A percentile compares a stretch with the other conserved stretches of the same genome.
phyloP scores from a whole-genome alignment of 1,284 basidiomycete genomes.

The Tylopilus sp. region DNA sequence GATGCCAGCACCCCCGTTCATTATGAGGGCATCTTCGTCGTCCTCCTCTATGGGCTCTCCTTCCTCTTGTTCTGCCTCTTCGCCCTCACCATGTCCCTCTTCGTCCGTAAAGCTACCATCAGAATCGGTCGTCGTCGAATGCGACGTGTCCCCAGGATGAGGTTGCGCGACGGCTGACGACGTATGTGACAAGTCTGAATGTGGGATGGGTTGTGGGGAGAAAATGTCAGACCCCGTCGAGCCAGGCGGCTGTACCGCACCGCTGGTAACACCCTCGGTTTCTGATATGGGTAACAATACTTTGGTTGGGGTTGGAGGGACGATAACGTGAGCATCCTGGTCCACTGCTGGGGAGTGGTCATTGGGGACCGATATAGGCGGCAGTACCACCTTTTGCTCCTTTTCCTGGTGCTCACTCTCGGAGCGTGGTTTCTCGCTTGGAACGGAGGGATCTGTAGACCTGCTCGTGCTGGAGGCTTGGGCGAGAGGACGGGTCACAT shows the following conservation, averaged over 20 bases:
- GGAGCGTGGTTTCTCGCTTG: conserved; percentile 26
- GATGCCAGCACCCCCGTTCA: conserved; percentile 78
- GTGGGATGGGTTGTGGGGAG: conserved; percentile 27
- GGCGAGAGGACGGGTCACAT: not conserved
- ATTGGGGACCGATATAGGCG: conserved; percentile 20
- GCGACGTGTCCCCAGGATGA: conserved; percentile 31
- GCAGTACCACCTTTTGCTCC: conserved; percentile 23
- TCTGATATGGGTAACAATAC: conserved; percentile 45
- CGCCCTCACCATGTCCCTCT: conserved; percentile 37
- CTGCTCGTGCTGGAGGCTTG: conserved; percentile 16
- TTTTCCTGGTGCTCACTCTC: conserved; percentile 27
- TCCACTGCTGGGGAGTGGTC: conserved; percentile 26
- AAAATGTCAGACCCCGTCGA: conserved; percentile 42
- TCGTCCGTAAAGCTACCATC: conserved; percentile 51
- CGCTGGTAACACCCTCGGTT: conserved; percentile 49
- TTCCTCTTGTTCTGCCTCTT: conserved; percentile 41
- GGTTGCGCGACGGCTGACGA: conserved; percentile 17
- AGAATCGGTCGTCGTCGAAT: conserved; percentile 33
- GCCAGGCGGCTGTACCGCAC: conserved; percentile 53
- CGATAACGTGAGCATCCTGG: conserved; percentile 37
- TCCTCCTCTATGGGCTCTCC: conserved; percentile 57
- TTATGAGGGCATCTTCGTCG: conserved; percentile 76
- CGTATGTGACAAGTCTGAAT: conserved; percentile 25
- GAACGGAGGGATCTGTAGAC: conserved; percentile 15
- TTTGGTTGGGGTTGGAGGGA: conserved; percentile 42